Percentiles rank a stretch among this genome's conserved stretches.
These are phyloP conservation scores for Adiantum capillusveneris DNA, from an alignment of 75 land plant genomes.

Conservation along the genomic window DNA sequence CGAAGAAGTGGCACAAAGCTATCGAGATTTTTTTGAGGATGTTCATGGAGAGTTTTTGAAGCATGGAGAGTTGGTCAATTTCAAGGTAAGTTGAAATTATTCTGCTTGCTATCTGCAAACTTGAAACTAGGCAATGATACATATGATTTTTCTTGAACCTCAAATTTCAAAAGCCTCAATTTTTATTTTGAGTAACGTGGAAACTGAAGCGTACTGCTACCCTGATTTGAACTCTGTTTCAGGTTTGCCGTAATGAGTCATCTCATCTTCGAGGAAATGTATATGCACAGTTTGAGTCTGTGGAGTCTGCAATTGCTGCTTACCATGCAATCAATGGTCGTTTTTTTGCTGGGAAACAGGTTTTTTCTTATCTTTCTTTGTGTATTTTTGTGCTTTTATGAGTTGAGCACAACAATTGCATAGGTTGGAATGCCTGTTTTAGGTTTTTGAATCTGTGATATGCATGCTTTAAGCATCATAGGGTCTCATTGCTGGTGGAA, in stretches of 20 bases:
- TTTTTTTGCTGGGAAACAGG: conserved; percentile 93
- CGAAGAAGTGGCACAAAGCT: conserved; percentile 74
- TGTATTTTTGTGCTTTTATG: background rate
- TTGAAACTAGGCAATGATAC: too few species aligned
- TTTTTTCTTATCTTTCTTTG: conserved; percentile 8
- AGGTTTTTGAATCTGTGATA: background rate
- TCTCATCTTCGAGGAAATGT: conserved; percentile 94
- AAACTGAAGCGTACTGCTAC: background rate
- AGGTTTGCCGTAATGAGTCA: conserved; percentile 92
- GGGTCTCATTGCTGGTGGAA: background rate
- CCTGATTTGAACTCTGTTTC: background rate
- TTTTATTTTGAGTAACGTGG: too few species aligned
- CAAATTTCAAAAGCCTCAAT: too few species aligned
- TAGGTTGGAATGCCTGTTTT: background rate
- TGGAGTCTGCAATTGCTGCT: conserved; percentile 80
- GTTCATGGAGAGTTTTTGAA: conserved; percentile 95
- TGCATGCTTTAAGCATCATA: background rate
- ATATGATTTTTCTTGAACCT: too few species aligned
- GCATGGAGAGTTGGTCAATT: conserved; percentile 91
- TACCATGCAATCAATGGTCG: conserved; percentile 81
- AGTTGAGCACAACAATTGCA: background rate
- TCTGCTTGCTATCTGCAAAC: too few species aligned
- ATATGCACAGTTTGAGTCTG: conserved; percentile 74
- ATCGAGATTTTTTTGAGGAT: conserved; percentile 97
- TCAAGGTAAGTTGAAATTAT: too few species aligned